phyloP scores from a whole-genome alignment of 768 basidiomycete species.

The Termitomyces sp. region DNA sequence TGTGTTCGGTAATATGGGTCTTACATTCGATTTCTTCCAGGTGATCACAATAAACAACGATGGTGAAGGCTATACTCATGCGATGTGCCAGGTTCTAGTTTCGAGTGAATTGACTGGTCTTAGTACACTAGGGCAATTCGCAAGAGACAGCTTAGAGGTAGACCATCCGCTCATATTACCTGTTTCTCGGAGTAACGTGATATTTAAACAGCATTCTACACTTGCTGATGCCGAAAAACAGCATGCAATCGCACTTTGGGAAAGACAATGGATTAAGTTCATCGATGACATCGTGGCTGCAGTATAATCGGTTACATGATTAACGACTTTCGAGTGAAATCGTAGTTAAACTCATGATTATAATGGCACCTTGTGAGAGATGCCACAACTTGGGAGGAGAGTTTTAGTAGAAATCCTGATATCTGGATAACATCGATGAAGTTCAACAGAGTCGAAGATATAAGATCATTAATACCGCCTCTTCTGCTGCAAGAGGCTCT shows the following conservation, averaged over 20 bases:
- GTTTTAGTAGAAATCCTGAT: too few relatives aligned
- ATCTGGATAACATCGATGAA: too few relatives aligned
- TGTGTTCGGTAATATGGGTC: constrained; percentile 71
- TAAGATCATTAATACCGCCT: not conserved
- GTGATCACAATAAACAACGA: constrained; percentile 22
- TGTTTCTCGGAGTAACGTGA: not conserved
- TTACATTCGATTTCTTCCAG: constrained; percentile 78
- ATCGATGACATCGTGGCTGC: constrained; percentile 5
- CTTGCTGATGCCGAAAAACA: constrained; percentile 41
- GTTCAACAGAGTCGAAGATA: not conserved
- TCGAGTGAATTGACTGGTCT: constrained; percentile 64
- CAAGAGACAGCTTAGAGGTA: constrained; percentile 62
- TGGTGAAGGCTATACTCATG: not conserved
- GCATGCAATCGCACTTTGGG: constrained; percentile 23
- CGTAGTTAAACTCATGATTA: not conserved
- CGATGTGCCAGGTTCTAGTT: constrained; percentile 45
- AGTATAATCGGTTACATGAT: not conserved
- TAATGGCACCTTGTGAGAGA: too few relatives aligned
- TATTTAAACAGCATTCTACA: constrained; percentile 41
- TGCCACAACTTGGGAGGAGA: too few relatives aligned
- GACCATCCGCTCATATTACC: not conserved
- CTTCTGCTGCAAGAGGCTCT: not conserved
- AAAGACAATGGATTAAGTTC: constrained; percentile 14
- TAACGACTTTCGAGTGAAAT: not conserved
- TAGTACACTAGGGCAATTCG: constrained; percentile 53